Evolutionary conservation across 2,329 filamentous ascomycete species (phyloP).

Genomic region (Scedosporium boydii): DNA sequence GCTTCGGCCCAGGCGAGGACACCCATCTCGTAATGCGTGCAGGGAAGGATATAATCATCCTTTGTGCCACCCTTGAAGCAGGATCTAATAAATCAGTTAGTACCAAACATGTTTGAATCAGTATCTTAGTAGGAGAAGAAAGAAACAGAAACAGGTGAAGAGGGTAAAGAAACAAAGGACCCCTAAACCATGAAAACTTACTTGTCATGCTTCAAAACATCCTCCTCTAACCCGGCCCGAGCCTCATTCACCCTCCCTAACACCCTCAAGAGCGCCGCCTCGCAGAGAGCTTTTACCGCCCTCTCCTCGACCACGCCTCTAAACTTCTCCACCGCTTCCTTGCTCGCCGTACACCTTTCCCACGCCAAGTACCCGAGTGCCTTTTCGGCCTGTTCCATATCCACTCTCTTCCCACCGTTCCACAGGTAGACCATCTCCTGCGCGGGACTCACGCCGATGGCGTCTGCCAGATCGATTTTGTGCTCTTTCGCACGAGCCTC

Average conservation of each 20-base stretch:
- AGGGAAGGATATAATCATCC: slow-evolving; percentile 64
- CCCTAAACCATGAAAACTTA: slow-evolving; percentile 20
- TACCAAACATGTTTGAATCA: neutral
- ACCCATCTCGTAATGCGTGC: slow-evolving; percentile 78
- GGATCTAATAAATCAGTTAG: slow-evolving; percentile 21
- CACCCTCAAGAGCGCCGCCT: slow-evolving; percentile 56
- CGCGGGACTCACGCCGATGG: slow-evolving; percentile 68
- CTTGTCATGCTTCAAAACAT: slow-evolving; percentile 58
- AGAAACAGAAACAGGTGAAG: neutral
- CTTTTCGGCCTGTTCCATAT: slow-evolving; percentile 49
- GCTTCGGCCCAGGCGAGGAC: slow-evolving; percentile 70
- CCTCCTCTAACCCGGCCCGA: slow-evolving; percentile 49
- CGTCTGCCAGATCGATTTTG: slow-evolving; percentile 64
- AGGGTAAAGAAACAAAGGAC: neutral
- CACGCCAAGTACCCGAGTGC: slow-evolving; percentile 57
- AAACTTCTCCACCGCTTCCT: slow-evolving; percentile 32
- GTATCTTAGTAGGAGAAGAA: neutral
- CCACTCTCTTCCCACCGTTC: slow-evolving; percentile 82
- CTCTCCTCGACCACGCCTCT: slow-evolving; percentile 47
- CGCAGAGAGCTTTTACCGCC: slow-evolving; percentile 57
- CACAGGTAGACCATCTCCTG: slow-evolving; percentile 93
- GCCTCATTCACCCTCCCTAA: slow-evolving; percentile 56
- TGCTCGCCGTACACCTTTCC: slow-evolving; percentile 45
- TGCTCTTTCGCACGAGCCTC: slow-evolving; percentile 62
- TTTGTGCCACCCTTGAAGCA: slow-evolving; percentile 49